Conservation (phyloP, 106 monocot genomes). For the Dioscorea zingiberensis region DNA sequence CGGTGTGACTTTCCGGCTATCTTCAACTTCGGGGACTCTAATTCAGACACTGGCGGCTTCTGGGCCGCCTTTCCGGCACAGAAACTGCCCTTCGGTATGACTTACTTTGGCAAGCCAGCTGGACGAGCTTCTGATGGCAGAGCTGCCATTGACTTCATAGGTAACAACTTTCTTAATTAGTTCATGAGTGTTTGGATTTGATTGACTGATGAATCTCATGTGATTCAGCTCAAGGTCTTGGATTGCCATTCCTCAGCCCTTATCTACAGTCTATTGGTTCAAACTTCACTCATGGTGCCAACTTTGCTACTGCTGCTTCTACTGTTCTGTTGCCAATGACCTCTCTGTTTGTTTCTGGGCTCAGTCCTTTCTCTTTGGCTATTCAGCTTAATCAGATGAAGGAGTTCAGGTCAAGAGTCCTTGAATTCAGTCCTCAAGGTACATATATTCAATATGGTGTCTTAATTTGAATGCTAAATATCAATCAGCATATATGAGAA, state of each 20-base stretch:
- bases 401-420: conserved; percentile 30
- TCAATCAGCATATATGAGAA: too few species aligned
- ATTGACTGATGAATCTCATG: too few species aligned
- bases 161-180: conserved; percentile 8
- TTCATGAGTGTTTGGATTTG: too few species aligned
- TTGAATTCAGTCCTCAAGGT: conserved; percentile 17
- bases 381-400: conserved; percentile 79
- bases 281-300: conserved; percentile 66
- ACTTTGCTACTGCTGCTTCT: conserved; percentile 61
- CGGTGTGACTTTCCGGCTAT: conserved; percentile 45
- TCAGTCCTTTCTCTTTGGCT: conserved; percentile 61
- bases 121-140: conserved; percentile 71
- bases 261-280: conserved; percentile 72
- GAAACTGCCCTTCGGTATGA: conserved; percentile 59
- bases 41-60: conserved; percentile 89
- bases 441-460: too few species aligned
- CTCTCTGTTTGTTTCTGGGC: conserved; percentile 59
- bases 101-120: conserved; percentile 50
- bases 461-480: too few species aligned
- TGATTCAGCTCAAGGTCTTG: conserved; percentile 57
- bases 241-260: conserved; percentile 81
- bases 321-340: conserved; percentile 68
- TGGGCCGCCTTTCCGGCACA: conserved; percentile 83
- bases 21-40: conserved; percentile 92
- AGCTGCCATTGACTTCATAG: conserved; percentile 72